These are phyloP conservation scores for Scenedesmus sp. DNA, from an alignment of 163 green algal species.

Conservation along the genomic window DNA sequence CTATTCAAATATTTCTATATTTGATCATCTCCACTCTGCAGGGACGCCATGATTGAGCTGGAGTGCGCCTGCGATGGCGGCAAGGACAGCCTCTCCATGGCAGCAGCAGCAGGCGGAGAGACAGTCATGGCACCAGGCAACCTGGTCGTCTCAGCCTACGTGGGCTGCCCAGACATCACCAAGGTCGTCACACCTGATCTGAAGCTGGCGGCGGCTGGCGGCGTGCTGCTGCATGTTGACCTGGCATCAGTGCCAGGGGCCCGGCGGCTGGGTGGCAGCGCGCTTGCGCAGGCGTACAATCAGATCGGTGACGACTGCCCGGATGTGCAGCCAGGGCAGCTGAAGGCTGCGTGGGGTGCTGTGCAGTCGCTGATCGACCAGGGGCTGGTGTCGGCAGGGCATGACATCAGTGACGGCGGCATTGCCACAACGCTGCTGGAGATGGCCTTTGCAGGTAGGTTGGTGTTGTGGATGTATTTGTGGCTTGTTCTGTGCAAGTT, in stretches of 20 bases:
- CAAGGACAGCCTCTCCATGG: slow-evolving; percentile 99
- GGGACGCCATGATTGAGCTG: slow-evolving; percentile 94
- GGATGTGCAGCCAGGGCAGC: slow-evolving; percentile 72
- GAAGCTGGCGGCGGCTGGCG: slow-evolving; percentile 79
- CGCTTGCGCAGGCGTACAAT: slow-evolving; percentile 89
- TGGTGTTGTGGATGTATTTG: neutral
- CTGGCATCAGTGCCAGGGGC: slow-evolving; percentile 67
- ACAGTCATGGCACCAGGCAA: slow-evolving; percentile 97
- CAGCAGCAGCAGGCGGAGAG: slow-evolving; percentile 88
- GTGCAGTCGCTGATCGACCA: slow-evolving; percentile 75
- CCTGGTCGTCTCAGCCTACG: slow-evolving; percentile 96
- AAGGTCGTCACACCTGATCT: slow-evolving; percentile 95
- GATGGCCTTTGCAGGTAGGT: slow-evolving; percentile 93
- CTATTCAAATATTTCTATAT: no score
- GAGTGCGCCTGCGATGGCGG: slow-evolving; percentile 96
- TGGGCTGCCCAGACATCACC: slow-evolving; percentile 96
- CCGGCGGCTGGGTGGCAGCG: slow-evolving; percentile 90
- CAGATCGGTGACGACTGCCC: slow-evolving; percentile 88
- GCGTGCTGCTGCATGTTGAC: slow-evolving; percentile 94
- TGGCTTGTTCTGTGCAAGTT: neutral
- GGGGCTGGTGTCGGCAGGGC: slow-evolving; percentile 85
- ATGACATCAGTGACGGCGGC: slow-evolving; percentile 98
- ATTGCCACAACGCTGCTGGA: slow-evolving; percentile 91
- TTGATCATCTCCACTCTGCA: slow-evolving; percentile 18
- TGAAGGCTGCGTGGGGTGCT: slow-evolving; percentile 46